Conservation (phyloP, 2,329 filamentous ascomycete species). For the Colletotrichum orchidophilum region DNA sequence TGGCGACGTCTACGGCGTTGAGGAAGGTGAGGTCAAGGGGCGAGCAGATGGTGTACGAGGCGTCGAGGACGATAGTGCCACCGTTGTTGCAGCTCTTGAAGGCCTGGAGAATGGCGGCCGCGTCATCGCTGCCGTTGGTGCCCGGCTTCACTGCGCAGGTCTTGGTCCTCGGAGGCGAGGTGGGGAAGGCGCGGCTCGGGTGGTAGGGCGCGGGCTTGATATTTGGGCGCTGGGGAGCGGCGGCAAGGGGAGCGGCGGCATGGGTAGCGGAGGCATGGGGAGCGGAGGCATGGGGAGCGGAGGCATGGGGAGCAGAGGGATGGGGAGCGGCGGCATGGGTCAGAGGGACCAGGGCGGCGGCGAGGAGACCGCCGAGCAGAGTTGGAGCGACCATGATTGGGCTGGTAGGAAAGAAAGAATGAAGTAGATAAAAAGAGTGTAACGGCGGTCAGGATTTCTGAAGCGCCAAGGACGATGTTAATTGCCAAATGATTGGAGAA, state of each 20-base stretch:
- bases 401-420: not conserved
- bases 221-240: constrained; percentile 26
- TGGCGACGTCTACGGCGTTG: constrained; percentile 69
- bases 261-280: too few relatives aligned
- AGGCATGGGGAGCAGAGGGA: constrained; percentile 2
- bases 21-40: constrained; percentile 73
- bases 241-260: constrained; percentile 2
- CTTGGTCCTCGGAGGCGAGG: constrained; percentile 36
- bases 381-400: constrained; percentile 25
- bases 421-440: not conserved
- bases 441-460: not conserved
- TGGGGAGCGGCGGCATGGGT: constrained; percentile 15
- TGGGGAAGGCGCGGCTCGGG: constrained; percentile 34
- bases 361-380: constrained; percentile 29
- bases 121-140: constrained; percentile 41
- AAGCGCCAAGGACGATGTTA: constrained; percentile 5
- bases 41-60: constrained; percentile 69
- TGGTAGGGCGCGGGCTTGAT: constrained; percentile 35
- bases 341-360: constrained; percentile 22
- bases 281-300: too few relatives aligned
- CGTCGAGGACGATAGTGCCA: constrained; percentile 68
- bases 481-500: constrained; percentile 21
- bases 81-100: constrained; percentile 69
- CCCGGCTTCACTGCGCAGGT: constrained; percentile 40
- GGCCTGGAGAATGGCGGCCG: constrained; percentile 57